phyloP scores from a whole-genome alignment of 495 filamentous ascomycete species.

The Neurospora terricola region DNA sequence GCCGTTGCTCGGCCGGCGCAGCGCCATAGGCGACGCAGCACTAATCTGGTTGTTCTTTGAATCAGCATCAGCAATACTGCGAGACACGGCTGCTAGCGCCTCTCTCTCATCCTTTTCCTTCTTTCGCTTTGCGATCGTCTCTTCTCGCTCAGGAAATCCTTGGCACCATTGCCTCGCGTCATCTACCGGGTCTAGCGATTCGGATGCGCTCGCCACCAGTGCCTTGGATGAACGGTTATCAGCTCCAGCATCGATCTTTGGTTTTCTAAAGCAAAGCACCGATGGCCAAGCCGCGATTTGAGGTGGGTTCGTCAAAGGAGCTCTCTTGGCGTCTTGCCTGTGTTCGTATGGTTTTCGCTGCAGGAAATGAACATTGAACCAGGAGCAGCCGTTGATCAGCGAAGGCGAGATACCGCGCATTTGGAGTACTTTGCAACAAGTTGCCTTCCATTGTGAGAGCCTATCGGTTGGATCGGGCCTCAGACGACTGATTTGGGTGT shows the following conservation, averaged over 20 bases:
- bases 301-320: conserved; percentile 22
- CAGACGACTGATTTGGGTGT: conserved; percentile 30
- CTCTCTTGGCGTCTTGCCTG: conserved; percentile 29
- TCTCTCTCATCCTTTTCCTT: conserved; percentile 36
- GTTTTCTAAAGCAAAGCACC: conserved; percentile 40
- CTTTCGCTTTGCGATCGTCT: conserved; percentile 33
- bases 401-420: conserved; percentile 31
- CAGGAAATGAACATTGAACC: conserved; percentile 26
- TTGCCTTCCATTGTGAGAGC: conserved; percentile 28
- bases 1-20: conserved; percentile 41
- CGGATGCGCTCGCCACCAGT: conserved; percentile 6
- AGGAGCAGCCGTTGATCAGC: conserved; percentile 22
- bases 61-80: conserved; percentile 32
- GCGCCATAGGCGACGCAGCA: conserved; percentile 32
- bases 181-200: conserved; percentile 48
- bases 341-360: conserved; percentile 30
- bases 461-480: conserved; percentile 29
- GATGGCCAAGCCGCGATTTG: conserved; percentile 39
- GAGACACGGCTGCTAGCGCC: conserved; percentile 25
- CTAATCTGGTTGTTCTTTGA: conserved; percentile 20
- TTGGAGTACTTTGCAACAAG: conserved; percentile 31
- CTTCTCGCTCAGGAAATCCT: conserved; percentile 37
- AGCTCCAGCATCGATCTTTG: conserved; percentile 10
- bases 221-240: conserved; percentile 11
- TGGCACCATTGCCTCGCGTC: conserved; percentile 62